Base-by-base conservation (phyloP, 305 asterid species). In the Fraxinus sp. region DNA sequence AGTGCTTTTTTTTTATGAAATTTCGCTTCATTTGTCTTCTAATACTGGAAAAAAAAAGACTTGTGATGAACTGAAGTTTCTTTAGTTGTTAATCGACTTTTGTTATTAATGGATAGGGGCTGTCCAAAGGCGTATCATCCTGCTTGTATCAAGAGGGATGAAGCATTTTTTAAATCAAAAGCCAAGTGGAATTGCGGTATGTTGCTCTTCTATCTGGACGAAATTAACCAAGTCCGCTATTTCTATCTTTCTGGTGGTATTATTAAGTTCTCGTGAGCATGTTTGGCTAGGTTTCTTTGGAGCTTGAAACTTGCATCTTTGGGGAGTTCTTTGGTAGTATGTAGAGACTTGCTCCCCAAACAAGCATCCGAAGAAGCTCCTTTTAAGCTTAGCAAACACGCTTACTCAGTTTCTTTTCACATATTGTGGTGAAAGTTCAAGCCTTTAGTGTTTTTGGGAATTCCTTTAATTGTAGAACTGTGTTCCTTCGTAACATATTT, bases 111-210 rank as follows among this genome's bases (percentile, higher is more conserved):
- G 83, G 62, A 22, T 43, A 94, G 97, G 98, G 94, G 96, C 28
- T 94, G 98, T 81, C 98, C 98, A 0, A 94, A 92, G 89, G 98
- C 98, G 0, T 94, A 94, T 78, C 98, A 94, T 86, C 92, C 96
- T 9, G 89, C 94, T 13, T 94, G 98, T 80, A 86, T 94, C 62
- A 94, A 94, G 86, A 88, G 98, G 35, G 97, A 94, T 10, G 95
- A 92, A 82, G 92, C 88, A 1, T 94, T 91, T 90, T 94, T 94
- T 55, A 75, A 82, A 74, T 85, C 93, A 8, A 91, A 88, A 73
- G 91, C 97, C 13, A 94, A 89, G 86, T 94, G 98, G 98, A 86
- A 86, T 66, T 94, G 97, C 68, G 98, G 98, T 96, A 93, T 76
- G 92, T 80, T 77, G 59, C 78, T 82, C 30, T 84, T 57, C 14